A percentile compares a stretch with the other conserved stretches of the same genome.
phyloP scores from a whole-genome alignment of 768 basidiomycete species.

The Pseudohyphozyma bogoriensis region DNA sequence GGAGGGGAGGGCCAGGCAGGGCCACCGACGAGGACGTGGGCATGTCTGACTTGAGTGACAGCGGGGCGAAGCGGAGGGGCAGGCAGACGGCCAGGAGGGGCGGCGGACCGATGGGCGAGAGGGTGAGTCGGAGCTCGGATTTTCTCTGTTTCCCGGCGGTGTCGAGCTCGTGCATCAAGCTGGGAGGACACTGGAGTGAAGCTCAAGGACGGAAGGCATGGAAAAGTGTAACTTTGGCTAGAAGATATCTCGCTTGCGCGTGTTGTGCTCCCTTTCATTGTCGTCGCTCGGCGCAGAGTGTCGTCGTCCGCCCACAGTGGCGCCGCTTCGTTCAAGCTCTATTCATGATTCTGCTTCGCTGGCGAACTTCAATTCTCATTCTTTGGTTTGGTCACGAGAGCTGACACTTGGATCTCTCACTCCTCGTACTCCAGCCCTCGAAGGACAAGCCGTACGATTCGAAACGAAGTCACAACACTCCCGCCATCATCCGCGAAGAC shows the following conservation, averaged over 20 bases:
- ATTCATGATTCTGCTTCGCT: not conserved
- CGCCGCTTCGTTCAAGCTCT: too few relatives aligned
- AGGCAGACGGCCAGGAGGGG: slow-evolving; percentile 7
- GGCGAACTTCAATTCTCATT: not conserved
- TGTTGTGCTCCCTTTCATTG: too few relatives aligned
- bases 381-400: not conserved
- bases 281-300: too few relatives aligned
- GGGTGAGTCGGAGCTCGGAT: slow-evolving; percentile 3
- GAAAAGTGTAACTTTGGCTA: not conserved
- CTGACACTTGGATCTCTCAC: not conserved
- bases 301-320: too few relatives aligned
- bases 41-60: slow-evolving; percentile 15
- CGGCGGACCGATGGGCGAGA: slow-evolving; percentile 24
- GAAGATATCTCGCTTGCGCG: not conserved
- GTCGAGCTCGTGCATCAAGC: too few relatives aligned
- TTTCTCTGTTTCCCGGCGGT: not conserved
- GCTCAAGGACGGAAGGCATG: not conserved
- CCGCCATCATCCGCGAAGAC: slow-evolving; percentile 15
- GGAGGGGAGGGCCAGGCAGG: not conserved
- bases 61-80: slow-evolving; percentile 2
- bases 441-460: not conserved
- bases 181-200: not conserved
- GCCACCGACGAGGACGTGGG: slow-evolving; percentile 23
- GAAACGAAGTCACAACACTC: slow-evolving; percentile 8
- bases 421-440: not conserved